Conservation (phyloP, 2,329 filamentous ascomycete species). For the Ophiostoma angusticollis region DNA sequence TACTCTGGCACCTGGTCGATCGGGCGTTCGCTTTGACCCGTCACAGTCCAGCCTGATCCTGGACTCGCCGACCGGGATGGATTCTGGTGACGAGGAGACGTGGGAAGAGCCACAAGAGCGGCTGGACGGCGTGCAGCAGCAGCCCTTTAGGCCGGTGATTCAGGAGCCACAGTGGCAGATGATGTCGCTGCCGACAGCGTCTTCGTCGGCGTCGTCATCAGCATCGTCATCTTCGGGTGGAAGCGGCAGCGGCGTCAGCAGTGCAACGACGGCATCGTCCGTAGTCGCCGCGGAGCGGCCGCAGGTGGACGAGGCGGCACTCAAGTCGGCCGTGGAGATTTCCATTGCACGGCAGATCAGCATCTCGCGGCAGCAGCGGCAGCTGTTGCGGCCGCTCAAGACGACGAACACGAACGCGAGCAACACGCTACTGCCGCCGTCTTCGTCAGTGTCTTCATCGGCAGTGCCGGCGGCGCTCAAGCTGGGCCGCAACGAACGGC, state of each 20-base stretch:
- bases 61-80: constrained; percentile 27
- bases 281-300: constrained; percentile 26
- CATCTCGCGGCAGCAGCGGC: constrained; percentile 47
- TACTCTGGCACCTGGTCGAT: no score
- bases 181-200: constrained; percentile 28
- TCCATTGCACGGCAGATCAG: constrained; percentile 58
- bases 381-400: constrained; percentile 42
- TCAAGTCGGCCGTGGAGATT: constrained; percentile 47
- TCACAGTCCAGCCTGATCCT: constrained; percentile 26
- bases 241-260: constrained; percentile 13
- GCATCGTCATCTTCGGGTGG: constrained; percentile 7
- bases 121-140: constrained; percentile 6
- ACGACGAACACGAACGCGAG: constrained; percentile 16
- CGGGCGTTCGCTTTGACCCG: constrained; percentile 19
- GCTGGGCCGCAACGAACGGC: constrained; percentile 22
- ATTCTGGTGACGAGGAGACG: constrained; percentile 11
- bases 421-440: constrained; percentile 2
- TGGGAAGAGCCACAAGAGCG: no score
- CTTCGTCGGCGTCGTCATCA: constrained; percentile 12
- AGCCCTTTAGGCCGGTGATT: constrained; percentile 24
- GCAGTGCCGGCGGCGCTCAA: constrained; percentile 11
- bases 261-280: constrained; percentile 18
- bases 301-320: constrained; percentile 28
- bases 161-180: constrained; percentile 36
- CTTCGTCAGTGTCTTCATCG: constrained; percentile 3